Evolutionary conservation across 495 filamentous ascomycete species (phyloP), one percentile per base, ranked within the genome.

Genomic region (Aspergillus diversus): DNA sequence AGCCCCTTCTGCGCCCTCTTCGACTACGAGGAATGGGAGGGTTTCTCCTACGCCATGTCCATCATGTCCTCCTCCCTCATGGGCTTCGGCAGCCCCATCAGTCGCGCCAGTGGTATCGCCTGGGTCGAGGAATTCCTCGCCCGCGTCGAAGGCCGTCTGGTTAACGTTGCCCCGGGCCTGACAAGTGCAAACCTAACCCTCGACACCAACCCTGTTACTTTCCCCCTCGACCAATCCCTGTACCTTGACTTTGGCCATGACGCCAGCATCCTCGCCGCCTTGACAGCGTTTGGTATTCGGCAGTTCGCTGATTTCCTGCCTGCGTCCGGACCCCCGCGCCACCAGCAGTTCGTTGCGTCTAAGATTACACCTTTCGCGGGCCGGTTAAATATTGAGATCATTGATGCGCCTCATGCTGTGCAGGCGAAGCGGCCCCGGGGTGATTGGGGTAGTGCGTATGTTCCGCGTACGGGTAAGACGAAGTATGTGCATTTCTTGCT

Each of bases 401-500:
- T 89, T 67, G 71, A 74, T 5, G 77, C 86, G 4, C 87, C 86
- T 0, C 73, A 77, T 15, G 81, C 84, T 13, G 71, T 89, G 3
- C 61, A 68, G 15, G 71, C 78, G 0, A 69, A 78, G 47, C 74
- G 86, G 27, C 68, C 69, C n/a, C 68, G 50, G 7, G 33, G 48
- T 61, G 0, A 59, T 57, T 13, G 35, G 63, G 15, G 53, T 39
- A 12, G 43, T 0, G 61, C 66, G 5, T 72, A 70, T 47, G 37
- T 67, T n/a, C 3, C 51, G 3, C 59, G 64, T 16, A 68, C 63
- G 7, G 55, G 32, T 9, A 73, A 77, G 59, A 89, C 84, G 5
- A 78, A 67, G 11, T 89, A 89, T 65, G 74, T 90, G 5, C 86
- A 89, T 69, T 88, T 90, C 69, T 69, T 89, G 8, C 75, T 87